Base-by-base conservation (phyloP, 2,329 filamentous ascomycete species). In the Cadophora sp. region DNA sequence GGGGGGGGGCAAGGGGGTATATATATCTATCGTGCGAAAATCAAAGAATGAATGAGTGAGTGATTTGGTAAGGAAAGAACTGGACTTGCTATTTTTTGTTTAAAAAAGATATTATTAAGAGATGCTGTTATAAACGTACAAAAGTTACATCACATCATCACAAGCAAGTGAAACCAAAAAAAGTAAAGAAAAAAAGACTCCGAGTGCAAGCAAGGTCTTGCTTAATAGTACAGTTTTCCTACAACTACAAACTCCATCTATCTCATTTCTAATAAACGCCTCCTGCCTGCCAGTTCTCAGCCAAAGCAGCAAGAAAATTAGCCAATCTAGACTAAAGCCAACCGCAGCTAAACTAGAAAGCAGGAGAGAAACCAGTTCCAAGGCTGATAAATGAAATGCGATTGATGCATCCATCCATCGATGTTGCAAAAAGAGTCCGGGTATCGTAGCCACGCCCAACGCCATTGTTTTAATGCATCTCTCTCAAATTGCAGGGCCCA, bases 381-480 rank as follows among this genome's bases (percentile, higher is more conserved):
- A 8, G 9, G 9, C n/a, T 11, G n/a, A 22, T 48, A 20, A n/a
- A 30, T 30, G 27, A 6, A 6, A 48, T 20, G 22, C n/a, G 22
- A 27, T 58, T 16, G 20, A 58, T 41, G n/a, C 9, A 48, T 36
- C 36, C 13, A 58, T 41, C 5, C 9, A 48, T 36, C 36, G 53
- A 56, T 41, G 3, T 58, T 43, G 33, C 53, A 58, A 16, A n/a
- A n/a, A n/a, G 27, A 30, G 43, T 58, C 33, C 33, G 53, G 53
- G 53, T 58, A 58, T 58, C 53, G 53, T 58, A 58, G 33, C 53
- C 53, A 58, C 53, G 33, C 53, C 53, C 53, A 58, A 58, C 53
- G 53, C 53, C 36, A 16, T 33, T n/a, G n/a, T 58, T 58, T 56
- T 13, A 22, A 39, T 8, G 48, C 24, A 51, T 39, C n/a, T 20